Base-by-base conservation (phyloP, 78 protist species). In the Guillardia theta region DNA sequence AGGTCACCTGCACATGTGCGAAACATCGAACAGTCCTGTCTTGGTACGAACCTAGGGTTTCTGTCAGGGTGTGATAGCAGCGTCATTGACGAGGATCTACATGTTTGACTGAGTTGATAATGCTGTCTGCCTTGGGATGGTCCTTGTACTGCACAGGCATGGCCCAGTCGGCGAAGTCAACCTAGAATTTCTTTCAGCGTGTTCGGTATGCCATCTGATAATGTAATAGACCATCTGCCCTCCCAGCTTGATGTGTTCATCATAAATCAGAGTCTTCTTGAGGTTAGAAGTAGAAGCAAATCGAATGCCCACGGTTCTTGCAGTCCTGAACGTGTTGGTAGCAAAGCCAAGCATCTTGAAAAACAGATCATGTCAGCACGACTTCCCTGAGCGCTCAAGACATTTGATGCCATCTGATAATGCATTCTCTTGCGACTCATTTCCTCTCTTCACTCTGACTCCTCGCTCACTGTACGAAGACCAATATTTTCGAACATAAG, bases 1-100 rank as follows among this genome's bases (percentile, higher is more conserved):
- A n/a, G n/a, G n/a, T n/a, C n/a, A n/a, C n/a, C n/a, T 78, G 90
- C 90, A 78, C 90, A 78, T 78, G 90, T 78, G 90, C 45, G 50
- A 43, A 30, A 78, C 90, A 36, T 78, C 90, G 48, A 78, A 78
- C 41, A 78, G 90, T 1, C 90, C 90, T 43, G 90, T 50, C 9
- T 37, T 43, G 4, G 43, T 78, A 45, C 53, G 47, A 45, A 78
- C 83, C 83, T 70, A 24, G n/a, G n/a, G 22, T 22, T 43, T 1
- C n/a, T 15, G 0, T 10, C 5, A 70, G 45, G 46, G 8, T 6
- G 83, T 70, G 10, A 70, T 24, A 6, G 39, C 70, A 27, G 70
- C 6, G 70, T 27, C 27, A 30, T 30, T 58, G 70, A 58, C 6
- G 70, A 3, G 3, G 6, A 58, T 58, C 58, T 64, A 70, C 83